These are phyloP conservation scores for Pulveroboletus sp. DNA, from an alignment of 768 basidiomycete genomes.

Conservation along the genomic window DNA sequence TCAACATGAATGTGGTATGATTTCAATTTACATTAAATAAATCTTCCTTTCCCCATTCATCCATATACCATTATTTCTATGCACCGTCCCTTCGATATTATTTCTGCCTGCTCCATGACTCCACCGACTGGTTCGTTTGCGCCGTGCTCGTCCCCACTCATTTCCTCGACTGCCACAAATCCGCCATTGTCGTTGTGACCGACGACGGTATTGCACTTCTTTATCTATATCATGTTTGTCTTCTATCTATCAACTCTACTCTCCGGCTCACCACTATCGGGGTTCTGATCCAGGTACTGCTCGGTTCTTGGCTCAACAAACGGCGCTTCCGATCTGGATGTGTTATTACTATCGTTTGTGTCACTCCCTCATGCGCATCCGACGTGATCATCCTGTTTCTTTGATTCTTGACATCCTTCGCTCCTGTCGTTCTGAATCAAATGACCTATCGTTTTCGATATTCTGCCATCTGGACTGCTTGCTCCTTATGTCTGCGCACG, in stretches of 20 bases:
- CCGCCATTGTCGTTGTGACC: neutral
- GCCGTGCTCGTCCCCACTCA: neutral
- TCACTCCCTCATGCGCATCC: neutral
- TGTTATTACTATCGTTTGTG: neutral
- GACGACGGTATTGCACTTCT: neutral
- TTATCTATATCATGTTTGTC: neutral
- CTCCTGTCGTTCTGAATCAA: neutral
- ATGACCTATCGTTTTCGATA: neutral
- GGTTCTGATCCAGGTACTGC: constrained; percentile 3
- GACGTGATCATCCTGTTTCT: neutral
- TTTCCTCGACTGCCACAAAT: neutral
- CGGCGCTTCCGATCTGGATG: neutral
- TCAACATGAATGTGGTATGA: constrained; percentile 1
- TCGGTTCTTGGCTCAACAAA: constrained; percentile 1
- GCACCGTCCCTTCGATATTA: neutral
- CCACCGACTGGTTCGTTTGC: neutral
- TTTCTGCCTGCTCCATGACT: neutral
- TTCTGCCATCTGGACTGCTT: neutral
- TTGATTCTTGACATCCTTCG: neutral
- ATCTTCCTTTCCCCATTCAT: constrained; percentile 14
- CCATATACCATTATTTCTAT: neutral
- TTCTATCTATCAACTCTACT: neutral
- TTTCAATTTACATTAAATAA: neutral
- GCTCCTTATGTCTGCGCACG: neutral
- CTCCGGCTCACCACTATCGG: neutral